phyloP scores from a whole-genome alignment of 139 green algal genomes.

The Haematococcus sp. region DNA sequence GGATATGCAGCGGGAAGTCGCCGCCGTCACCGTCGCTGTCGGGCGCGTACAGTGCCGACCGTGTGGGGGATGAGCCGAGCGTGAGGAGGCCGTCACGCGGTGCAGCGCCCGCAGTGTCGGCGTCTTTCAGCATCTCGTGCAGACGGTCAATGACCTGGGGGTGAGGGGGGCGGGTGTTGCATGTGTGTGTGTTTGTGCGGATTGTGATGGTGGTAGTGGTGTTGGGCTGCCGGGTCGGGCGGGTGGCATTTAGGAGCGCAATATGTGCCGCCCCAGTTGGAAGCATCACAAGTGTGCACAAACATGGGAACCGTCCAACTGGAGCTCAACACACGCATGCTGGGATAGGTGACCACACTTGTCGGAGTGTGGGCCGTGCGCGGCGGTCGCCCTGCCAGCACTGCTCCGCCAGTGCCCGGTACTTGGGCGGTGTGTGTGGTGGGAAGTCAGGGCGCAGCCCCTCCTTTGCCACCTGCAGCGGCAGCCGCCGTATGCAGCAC shows the following conservation, averaged over 20 bases:
- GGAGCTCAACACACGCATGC: too few species aligned
- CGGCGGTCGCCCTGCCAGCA: slow-evolving; percentile 33
- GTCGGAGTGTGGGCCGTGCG: slow-evolving; percentile 24
- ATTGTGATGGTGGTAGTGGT: too few species aligned
- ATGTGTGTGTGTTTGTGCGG: background rate
- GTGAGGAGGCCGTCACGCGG: slow-evolving; percentile 13
- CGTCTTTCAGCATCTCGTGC: slow-evolving; percentile 34
- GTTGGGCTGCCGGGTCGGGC: too few species aligned
- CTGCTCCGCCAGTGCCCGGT: slow-evolving; percentile 19
- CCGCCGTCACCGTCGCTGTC: slow-evolving; percentile 8
- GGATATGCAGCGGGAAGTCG: slow-evolving; percentile 13
- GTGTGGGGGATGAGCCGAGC: background rate
- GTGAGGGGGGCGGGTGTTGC: background rate
- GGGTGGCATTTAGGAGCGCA: too few species aligned
- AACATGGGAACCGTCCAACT: too few species aligned
- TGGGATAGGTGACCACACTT: too few species aligned
- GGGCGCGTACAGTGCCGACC: slow-evolving; percentile 11
- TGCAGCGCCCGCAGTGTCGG: slow-evolving; percentile 14
- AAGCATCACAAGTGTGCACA: too few species aligned
- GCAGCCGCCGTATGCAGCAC: too few species aligned
- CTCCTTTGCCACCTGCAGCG: slow-evolving; percentile 13
- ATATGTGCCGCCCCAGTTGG: too few species aligned
- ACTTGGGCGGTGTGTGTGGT: slow-evolving; percentile 6
- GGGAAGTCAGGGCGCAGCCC: slow-evolving; percentile 24
- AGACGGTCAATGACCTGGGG: slow-evolving; percentile 20